phyloP scores from a whole-genome alignment of 2,329 filamentous ascomycete species.

The Septoria petroselini region DNA sequence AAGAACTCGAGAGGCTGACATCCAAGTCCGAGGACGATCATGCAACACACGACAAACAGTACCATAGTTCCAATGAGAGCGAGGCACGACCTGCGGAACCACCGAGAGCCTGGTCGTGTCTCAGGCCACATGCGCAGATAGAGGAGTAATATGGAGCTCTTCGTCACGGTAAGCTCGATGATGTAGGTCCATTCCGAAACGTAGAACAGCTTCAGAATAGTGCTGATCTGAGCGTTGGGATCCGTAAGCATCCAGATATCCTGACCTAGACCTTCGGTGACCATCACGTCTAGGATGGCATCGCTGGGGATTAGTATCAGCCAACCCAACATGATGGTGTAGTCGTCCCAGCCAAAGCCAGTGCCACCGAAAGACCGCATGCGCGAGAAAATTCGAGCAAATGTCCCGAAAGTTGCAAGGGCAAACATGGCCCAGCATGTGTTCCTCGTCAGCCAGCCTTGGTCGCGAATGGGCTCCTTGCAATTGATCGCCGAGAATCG shows the following conservation, averaged over 20 bases:
- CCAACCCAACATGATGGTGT: constrained; percentile 15
- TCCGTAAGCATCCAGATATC: constrained; percentile 24
- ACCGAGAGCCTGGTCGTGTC: constrained; percentile 7
- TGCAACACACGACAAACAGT: constrained; percentile 3
- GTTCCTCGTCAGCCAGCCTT: constrained; percentile 8
- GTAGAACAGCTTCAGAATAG: constrained; percentile 21
- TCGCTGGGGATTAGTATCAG: constrained; percentile 17
- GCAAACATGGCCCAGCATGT: constrained; percentile 21
- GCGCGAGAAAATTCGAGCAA: constrained; percentile 19
- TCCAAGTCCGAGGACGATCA: constrained; percentile 17
- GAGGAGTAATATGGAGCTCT: constrained; percentile 22
- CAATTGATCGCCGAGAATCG: constrained; percentile 21
- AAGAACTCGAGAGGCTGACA: constrained; percentile 21
- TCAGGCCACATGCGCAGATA: constrained; percentile 27
- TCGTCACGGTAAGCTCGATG: constrained; percentile 18
- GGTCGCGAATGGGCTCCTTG: constrained; percentile 18
- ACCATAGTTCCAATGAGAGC: constrained; percentile 14
- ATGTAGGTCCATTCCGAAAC: constrained; percentile 23
- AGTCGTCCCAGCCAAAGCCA: constrained; percentile 23
- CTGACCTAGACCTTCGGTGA: constrained; percentile 17
- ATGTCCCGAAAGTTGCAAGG: constrained; percentile 14
- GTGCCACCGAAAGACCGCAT: constrained; percentile 17
- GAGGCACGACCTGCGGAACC: constrained; percentile 21
- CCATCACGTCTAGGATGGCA: constrained; percentile 18
- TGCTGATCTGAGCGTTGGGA: constrained; percentile 14